Evolutionary conservation across 2,329 filamentous ascomycete genomes (phyloP).

Genomic region (Colletotrichum sp.): DNA sequence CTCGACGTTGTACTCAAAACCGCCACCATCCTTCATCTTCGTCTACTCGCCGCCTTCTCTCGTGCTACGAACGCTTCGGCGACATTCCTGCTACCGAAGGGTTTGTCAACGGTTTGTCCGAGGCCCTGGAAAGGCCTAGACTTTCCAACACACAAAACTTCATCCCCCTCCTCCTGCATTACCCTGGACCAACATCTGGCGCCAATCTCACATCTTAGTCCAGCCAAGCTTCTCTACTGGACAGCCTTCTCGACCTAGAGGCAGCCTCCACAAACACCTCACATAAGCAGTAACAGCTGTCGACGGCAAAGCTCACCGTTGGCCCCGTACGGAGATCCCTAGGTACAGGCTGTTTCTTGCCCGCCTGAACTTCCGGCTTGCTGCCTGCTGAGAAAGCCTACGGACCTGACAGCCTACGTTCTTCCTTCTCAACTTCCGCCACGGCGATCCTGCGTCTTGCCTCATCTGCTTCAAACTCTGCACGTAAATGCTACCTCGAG

Average conservation of each 20-base stretch:
- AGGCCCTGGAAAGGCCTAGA: not conserved
- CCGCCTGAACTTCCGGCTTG: not conserved
- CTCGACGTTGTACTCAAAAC: not conserved
- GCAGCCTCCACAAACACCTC: not conserved
- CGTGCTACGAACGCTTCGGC: no score
- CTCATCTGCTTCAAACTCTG: not conserved
- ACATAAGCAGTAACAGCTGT: not conserved
- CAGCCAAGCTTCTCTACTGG: not conserved
- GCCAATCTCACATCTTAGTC: not conserved
- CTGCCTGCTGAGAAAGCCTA: not conserved
- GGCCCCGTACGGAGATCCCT: not conserved
- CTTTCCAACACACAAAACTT: not conserved
- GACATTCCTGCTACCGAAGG: not conserved
- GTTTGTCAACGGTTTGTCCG: not conserved
- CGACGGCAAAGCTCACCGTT: not conserved
- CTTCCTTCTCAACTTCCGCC: not conserved
- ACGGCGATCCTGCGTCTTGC: not conserved
- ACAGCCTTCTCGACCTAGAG: not conserved
- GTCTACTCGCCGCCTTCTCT: not conserved
- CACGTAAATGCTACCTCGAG: not conserved
- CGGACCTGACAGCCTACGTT: not conserved
- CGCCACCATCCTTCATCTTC: not conserved
- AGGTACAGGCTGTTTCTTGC: not conserved
- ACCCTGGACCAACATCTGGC: not conserved
- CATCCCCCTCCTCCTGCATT: not conserved